Evolutionary conservation across 2,329 filamentous ascomycete species (phyloP), one percentile per base, ranked within the genome.

Genomic region (Fusarium globosum): DNA sequence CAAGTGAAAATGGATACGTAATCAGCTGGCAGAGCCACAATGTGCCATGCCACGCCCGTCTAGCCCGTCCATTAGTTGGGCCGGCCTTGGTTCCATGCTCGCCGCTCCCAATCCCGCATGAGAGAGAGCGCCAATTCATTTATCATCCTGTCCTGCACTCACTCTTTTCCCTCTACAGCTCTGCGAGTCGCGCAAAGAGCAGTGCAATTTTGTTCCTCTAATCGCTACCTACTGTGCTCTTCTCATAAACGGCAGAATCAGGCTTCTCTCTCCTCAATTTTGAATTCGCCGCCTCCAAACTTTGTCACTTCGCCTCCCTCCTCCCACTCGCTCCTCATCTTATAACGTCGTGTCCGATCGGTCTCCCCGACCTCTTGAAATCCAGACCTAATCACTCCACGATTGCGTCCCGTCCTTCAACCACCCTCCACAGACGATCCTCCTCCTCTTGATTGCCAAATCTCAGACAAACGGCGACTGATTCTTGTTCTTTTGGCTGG

Each of bases 321-420:
- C 23, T 60, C 53, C 61, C 56, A 59, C 46, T 59, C 56, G 65
- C 23, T 26, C 60, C 39, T 55, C 42, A 61, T 45, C 71, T 61
- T 71, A 62, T 51, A 61, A 68, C 62, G 55, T 62, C 56, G 63
- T 64, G 62, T 73, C 57, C 66, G 71, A 42, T 68, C 68, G 72
- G 72, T 75, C 66, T 67, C 72, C 66, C 75, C 69, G 72, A 74
- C 73, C 71, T 75, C 73, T 69, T 65, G 64, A 63, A 70, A 64
- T 60, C 59, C 30, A 65, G 61, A 73, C 61, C 35, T 65, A 58
- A 62, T 72, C 71, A 77, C 69, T 69, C 67, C 75, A 76, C 75
- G 75, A 69, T 64, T 58, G 51, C 65, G 63, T 66, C 45, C 59
- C 70, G 63, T 66, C 48, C 56, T 72, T 69, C 71, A 77, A 61